Percentiles rank a stretch among this genome's conserved stretches.
phyloP scores from a whole-genome alignment of 306 rosid species.

The Albizia julibrissin region DNA sequence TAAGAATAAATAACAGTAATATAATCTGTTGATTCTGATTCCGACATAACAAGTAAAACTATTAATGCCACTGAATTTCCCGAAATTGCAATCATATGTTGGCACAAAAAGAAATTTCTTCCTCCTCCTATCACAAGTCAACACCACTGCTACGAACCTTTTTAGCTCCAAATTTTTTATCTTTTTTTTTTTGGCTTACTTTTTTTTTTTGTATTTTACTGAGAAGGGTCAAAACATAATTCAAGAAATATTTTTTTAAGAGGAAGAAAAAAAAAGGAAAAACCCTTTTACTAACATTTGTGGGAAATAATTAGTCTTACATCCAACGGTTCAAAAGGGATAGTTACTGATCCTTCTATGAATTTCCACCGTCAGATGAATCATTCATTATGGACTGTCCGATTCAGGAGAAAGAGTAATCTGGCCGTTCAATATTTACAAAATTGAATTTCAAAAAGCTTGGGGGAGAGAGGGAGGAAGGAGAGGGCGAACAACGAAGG shows the following conservation, averaged over 20 bases:
- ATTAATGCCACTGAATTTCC: background rate
- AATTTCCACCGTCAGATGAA: constrained; percentile 57
- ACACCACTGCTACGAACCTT: background rate
- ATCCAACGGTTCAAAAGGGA: constrained; percentile 56
- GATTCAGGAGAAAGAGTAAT: constrained; percentile 40
- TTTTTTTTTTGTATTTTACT: no score
- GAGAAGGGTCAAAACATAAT: no score
- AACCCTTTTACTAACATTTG: constrained; percentile 29
- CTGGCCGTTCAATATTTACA: constrained; percentile 71
- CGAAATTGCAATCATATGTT: background rate
- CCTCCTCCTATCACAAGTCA: background rate
- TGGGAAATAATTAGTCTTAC: constrained; percentile 20
- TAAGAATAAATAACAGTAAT: no score
- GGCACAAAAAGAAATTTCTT: background rate
- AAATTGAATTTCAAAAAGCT: constrained; percentile 96
- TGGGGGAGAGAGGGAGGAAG: constrained; percentile 89
- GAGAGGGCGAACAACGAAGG: constrained; percentile 48
- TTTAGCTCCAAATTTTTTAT: no score
- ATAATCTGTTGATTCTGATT: background rate
- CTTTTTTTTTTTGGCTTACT: no score
- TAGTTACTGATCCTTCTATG: constrained; percentile 52
- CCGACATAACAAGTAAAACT: background rate
- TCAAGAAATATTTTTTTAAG: no score
- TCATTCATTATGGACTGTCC: constrained; percentile 24
- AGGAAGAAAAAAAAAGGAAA: background rate